Base-by-base conservation (phyloP, 1,139 yeast species). In the Candida sp. region DNA sequence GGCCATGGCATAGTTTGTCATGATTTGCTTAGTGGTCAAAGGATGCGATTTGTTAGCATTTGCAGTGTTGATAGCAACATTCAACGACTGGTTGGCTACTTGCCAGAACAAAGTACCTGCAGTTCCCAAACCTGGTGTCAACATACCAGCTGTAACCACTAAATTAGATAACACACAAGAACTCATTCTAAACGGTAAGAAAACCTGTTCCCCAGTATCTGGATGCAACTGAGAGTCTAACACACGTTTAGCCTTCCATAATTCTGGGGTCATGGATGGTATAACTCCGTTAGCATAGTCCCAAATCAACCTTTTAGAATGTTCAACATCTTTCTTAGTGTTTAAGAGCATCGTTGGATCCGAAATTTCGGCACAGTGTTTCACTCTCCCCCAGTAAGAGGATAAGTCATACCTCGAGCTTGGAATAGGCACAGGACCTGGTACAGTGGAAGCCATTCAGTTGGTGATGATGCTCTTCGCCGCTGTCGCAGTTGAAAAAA, bases 31-130 rank as follows among this genome's bases (percentile, higher is more conserved):
- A 1, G 91, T 84, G 8, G 93, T 74, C 64, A 93, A 71, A 1
- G 97, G 97, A 55, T 90, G 96, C 1, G 96, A 86, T 61, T 93
- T 93, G 73, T 93, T 93, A 39, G 97, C 95, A 60, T 93, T 93
- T 36, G 98, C 95, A 36, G 95, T 89, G 66, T 93, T 93, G 52
- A 93, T 90, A 5, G 99, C 99, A 43, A 93, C 99, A 57, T 93
- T 93, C 52, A 93, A 76, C 32, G 96, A 87, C 68, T 93, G 99
- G 68, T 93, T 93, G 25, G 97, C 96, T 61, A 93, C 82, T 67
- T 93, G 99, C 99, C 99, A 93, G 66, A 93, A 90, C 27, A 90
- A 64, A 0, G 98, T 91, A 23, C 99, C 99, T 0, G 79, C 82
- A 8, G 93, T 84, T 11, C 96, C 95, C 59, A 93, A 65, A 49